phyloP scores from a whole-genome alignment of 1,139 yeast species.

The Spencermartinsiella ligniputridi region DNA sequence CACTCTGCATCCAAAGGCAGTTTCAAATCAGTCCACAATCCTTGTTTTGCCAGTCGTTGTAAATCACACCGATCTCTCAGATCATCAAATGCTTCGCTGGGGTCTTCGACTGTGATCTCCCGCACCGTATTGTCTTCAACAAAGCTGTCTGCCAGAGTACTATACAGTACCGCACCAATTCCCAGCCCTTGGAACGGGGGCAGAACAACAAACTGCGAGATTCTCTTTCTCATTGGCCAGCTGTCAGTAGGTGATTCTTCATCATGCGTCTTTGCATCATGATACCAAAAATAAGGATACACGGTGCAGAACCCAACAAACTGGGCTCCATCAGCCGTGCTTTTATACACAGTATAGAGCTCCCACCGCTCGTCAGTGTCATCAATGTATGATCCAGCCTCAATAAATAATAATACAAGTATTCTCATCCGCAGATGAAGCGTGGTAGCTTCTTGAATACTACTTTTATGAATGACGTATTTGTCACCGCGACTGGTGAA shows the following conservation, averaged over 20 bases:
- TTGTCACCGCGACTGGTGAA: conserved; percentile 26
- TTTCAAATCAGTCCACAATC: conserved; percentile 27
- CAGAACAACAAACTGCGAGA: conserved; percentile 79
- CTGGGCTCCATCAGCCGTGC: conserved; percentile 28
- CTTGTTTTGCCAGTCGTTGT: conserved; percentile 41
- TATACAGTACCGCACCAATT: conserved; percentile 68
- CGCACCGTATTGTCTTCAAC: conserved; percentile 46
- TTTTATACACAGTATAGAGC: conserved; percentile 37
- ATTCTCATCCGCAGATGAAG: conserved; percentile 72
- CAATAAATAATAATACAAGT: conserved; percentile 77
- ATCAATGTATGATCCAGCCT: conserved; percentile 90
- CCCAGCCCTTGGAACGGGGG: conserved; percentile 71
- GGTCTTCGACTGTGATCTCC: conserved; percentile 91
- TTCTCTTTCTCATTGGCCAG: conserved; percentile 57
- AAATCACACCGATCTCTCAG: conserved; percentile 82
- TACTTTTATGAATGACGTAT: conserved; percentile 31
- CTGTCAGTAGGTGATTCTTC: conserved; percentile 19
- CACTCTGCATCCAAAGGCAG: conserved; percentile 39
- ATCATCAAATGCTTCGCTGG: conserved; percentile 89
- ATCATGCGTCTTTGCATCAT: conserved; percentile 57
- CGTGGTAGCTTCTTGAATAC: conserved; percentile 40
- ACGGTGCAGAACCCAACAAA: conserved; percentile 80
- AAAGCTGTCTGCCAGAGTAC: conserved; percentile 53
- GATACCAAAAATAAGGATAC: conserved; percentile 79
- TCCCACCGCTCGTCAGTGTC: conserved; percentile 71